Evolutionary conservation across 768 basidiomycete genomes (phyloP), one percentile per base, ranked within the genome.

Genomic region (Cystofilobasidium ferigula): DNA sequence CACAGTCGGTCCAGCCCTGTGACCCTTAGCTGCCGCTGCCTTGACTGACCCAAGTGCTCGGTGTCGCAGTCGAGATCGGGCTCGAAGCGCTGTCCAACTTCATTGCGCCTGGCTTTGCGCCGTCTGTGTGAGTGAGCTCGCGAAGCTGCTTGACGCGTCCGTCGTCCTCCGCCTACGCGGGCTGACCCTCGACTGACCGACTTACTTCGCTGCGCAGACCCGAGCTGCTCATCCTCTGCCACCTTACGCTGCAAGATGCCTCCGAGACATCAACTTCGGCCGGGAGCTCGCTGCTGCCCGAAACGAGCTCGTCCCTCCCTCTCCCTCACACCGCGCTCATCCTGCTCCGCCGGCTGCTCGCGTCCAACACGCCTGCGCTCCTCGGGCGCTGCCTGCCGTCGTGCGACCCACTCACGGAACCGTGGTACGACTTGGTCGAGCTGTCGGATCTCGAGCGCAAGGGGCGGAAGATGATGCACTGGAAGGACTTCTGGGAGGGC

Each of bases 11-110:
- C 51, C 26, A 22, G 51, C 20, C 51, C 51, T 42, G 20, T 20
- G 10, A 42, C 40, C 40, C 40, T 42, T 42, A 10, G 28, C 51
- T 14, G 51, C 30, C 10, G 28, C 4, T 16, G 13, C 1, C 51
- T 14, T 9, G 26, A n/a, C 47, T 24, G 13, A 4, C 47, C 4
- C 26, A 8, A 26, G 9, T 9, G 8, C 47, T 22, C 18, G 8
- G 28, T 54, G 2, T 9, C 51, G 28, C 30, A 54, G 51, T n/a
- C 30, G 51, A 54, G 51, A 54, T 54, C 30, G 51, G 51, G 5
- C 51, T 54, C 51, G 51, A 54, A n/a, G 51, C 51, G 9, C n/a
- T 54, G 7, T 16, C 51, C 12, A 54, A 54, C 30, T 54, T 54
- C 51, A 54, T 54, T 18, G 16, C 20, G 12, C 51, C 51, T 26